phyloP scores from a whole-genome alignment of 1,139 yeast genomes.

The Debaryomyces fabryi region DNA sequence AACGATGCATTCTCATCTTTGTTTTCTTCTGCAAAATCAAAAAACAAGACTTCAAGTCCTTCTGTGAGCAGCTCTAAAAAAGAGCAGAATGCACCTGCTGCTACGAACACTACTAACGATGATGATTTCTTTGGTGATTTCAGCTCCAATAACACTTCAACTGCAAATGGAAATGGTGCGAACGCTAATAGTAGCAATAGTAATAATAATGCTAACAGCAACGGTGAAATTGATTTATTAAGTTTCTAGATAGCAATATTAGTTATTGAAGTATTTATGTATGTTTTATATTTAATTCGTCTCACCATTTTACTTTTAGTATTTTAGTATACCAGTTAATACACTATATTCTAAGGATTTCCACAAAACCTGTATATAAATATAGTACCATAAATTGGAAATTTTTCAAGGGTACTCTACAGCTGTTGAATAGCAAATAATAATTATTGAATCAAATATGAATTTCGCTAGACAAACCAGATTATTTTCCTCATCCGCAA shows the following conservation, averaged over 20 bases:
- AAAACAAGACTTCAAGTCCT: slow-evolving; percentile 23
- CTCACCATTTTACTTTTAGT: not conserved
- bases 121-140: slow-evolving; percentile 29
- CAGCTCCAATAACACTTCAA: slow-evolving; percentile 17
- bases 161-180: slow-evolving; percentile 11
- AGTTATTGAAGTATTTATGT: slow-evolving; percentile 1
- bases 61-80: slow-evolving; percentile 11
- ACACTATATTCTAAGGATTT: not conserved
- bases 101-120: slow-evolving; percentile 12
- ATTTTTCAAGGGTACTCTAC: not conserved
- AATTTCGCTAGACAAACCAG: slow-evolving; percentile 20
- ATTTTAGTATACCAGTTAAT: not conserved
- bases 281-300: slow-evolving; percentile 7
- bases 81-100: slow-evolving; percentile 8
- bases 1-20: slow-evolving; percentile 83
- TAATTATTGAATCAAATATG: slow-evolving; percentile 4
- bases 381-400: not conserved
- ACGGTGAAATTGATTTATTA: slow-evolving; percentile 37
- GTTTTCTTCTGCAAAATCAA: slow-evolving; percentile 70
- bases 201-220: slow-evolving; percentile 15
- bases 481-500: slow-evolving; percentile 34
- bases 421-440: not conserved
- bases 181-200: slow-evolving; percentile 14
- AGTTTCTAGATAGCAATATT: slow-evolving; percentile 25
- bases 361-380: slow-evolving; percentile 1